Percentiles rank a stretch among this genome's conserved stretches.
phyloP scores from a whole-genome alignment of 2,329 filamentous ascomycete genomes.

The Neurospora sp. region DNA sequence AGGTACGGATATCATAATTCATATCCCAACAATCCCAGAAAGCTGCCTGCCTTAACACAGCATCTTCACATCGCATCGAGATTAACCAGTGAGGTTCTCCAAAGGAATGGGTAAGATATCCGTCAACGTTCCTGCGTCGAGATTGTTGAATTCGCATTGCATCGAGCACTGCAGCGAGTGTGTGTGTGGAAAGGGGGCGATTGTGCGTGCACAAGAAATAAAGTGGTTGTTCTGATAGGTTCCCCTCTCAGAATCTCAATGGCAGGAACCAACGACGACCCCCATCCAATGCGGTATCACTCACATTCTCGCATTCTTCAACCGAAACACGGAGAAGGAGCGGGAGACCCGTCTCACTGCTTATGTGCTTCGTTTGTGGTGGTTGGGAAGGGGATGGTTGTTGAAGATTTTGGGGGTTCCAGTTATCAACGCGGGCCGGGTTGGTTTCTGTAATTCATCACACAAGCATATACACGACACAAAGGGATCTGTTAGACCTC shows the following conservation, averaged over 20 bases:
- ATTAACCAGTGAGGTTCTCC: background rate
- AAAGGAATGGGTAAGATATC: background rate
- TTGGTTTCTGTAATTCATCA: background rate
- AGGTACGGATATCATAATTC: background rate
- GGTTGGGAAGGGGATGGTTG: background rate
- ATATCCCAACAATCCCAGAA: background rate
- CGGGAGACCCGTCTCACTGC: background rate
- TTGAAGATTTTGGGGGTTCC: background rate
- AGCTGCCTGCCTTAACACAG: background rate
- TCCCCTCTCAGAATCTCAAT: background rate
- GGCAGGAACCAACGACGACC: background rate
- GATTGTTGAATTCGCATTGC: background rate
- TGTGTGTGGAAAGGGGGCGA: background rate
- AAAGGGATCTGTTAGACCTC: background rate
- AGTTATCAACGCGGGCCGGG: no score
- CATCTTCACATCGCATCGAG: background rate
- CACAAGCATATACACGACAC: background rate
- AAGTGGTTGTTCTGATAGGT: background rate
- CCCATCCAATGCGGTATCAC: background rate
- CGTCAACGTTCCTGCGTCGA: background rate
- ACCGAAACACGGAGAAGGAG: background rate
- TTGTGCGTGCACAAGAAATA: background rate
- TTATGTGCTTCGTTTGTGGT: background rate
- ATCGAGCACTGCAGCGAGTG: background rate
- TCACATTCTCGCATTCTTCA: background rate